Evolutionary conservation across 164 flowering plant species (phyloP).

Genomic region (Chloranthus sessilifolius): DNA sequence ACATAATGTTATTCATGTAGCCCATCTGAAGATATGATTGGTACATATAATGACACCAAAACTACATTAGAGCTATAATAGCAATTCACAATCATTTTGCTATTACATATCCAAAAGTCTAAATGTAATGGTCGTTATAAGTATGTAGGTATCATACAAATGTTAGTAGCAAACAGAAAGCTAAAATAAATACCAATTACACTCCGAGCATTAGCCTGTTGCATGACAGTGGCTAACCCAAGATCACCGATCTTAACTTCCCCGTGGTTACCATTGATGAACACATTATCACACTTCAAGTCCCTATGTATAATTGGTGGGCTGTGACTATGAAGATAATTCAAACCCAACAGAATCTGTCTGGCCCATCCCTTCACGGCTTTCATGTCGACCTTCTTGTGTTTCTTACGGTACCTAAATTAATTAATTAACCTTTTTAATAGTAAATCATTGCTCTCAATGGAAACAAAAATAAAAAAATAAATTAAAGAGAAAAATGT

Average conservation of each 20-base stretch:
- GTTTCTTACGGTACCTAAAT: conserved; percentile 52
- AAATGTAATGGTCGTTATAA: too few relatives aligned
- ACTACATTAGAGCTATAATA: too few relatives aligned
- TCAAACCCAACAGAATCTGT: conserved; percentile 53
- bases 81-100: too few relatives aligned
- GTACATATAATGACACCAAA: too few relatives aligned
- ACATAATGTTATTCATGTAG: too few relatives aligned
- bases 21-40: too few relatives aligned
- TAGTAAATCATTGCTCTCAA: background rate
- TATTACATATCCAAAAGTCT: too few relatives aligned
- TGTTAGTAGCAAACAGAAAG: too few relatives aligned
- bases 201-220: conserved; percentile 45
- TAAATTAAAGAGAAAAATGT: too few relatives aligned
- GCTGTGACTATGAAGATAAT: conserved; percentile 53
- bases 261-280: conserved; percentile 62
- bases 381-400: conserved; percentile 54
- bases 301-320: conserved; percentile 66
- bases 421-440: background rate
- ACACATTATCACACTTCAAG: conserved; percentile 67
- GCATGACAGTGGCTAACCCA: conserved; percentile 61
- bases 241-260: conserved; percentile 70
- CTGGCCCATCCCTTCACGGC: conserved; percentile 70
- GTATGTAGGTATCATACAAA: too few relatives aligned
- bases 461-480: too few relatives aligned
- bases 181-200: conserved; percentile 34